These are phyloP conservation scores for Mortierella sp. DNA, from an alignment of 371 early-diverging fungal species.

Conservation along the genomic window DNA sequence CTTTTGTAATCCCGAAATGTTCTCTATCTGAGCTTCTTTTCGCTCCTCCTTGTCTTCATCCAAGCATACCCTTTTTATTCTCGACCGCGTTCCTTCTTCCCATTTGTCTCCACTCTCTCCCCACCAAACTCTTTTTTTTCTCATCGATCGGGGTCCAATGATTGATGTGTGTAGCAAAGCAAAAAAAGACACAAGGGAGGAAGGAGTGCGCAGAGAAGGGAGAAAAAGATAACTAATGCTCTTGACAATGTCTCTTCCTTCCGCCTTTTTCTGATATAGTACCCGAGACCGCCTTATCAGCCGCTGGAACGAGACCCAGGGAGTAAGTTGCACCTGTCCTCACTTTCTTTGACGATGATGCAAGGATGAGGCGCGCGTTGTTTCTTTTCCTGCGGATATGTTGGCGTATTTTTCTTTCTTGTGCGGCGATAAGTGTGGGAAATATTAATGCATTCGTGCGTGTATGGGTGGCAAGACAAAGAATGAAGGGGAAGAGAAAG, in stretches of 20 bases:
- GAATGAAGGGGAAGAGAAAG: not conserved
- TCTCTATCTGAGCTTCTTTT: conserved; percentile 1
- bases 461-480: not conserved
- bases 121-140: not conserved
- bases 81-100: not conserved
- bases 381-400: not conserved
- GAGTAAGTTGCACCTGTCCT: conserved; percentile 47
- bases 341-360: not conserved
- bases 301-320: conserved; percentile 91
- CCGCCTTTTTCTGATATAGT: conserved; percentile 40
- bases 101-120: not conserved
- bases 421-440: conserved; percentile 4
- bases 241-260: not conserved
- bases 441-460: not conserved
- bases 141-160: not conserved
- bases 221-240: not conserved
- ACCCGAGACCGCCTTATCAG: conserved; percentile 91
- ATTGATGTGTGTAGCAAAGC: not conserved
- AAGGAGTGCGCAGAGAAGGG: not conserved
- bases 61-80: not conserved
- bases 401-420: not conserved
- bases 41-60: not conserved
- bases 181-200: not conserved
- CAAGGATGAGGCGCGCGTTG: not conserved
- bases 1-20: not conserved